Percentiles rank a stretch among this genome's conserved stretches.
phyloP scores from a whole-genome alignment of 2,329 filamentous ascomycete species.

The Ophiostoma ulmi region DNA sequence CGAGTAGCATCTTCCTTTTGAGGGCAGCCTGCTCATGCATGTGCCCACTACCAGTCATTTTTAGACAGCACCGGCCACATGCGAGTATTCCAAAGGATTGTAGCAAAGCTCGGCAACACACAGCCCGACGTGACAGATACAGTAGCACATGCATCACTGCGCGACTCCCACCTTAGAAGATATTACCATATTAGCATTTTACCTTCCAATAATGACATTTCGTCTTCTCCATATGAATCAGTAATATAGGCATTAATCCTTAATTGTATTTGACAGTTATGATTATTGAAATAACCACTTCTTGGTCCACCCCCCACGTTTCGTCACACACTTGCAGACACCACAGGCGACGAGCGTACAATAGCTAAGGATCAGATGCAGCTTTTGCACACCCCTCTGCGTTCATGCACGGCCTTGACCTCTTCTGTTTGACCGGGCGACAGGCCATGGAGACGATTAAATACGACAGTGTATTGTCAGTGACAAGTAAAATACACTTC shows the following conservation, averaged over 20 bases:
- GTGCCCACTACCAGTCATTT: too few relatives aligned
- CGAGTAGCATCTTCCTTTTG: background rate
- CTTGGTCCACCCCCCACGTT: background rate
- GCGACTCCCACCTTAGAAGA: background rate
- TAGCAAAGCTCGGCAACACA: background rate
- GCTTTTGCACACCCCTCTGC: constrained; percentile 6
- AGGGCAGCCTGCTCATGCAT: too few relatives aligned
- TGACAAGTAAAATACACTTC: background rate
- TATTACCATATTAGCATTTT: background rate
- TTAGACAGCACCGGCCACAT: background rate
- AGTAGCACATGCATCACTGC: background rate
- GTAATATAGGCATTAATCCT: background rate
- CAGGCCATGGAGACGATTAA: background rate
- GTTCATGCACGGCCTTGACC: constrained; percentile 1
- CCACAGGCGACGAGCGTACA: background rate
- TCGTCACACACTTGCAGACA: background rate
- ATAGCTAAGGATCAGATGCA: background rate
- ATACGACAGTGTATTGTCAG: background rate
- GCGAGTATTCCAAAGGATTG: background rate
- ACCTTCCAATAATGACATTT: background rate
- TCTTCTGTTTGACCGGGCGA: background rate
- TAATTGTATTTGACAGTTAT: background rate
- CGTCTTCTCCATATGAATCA: background rate
- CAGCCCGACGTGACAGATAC: background rate
- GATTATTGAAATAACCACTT: background rate